A percentile compares a stretch with the other conserved stretches of the same genome.
Conservation (phyloP, 768 basidiomycete species). For the Sistotremastrum niveocremeum region DNA sequence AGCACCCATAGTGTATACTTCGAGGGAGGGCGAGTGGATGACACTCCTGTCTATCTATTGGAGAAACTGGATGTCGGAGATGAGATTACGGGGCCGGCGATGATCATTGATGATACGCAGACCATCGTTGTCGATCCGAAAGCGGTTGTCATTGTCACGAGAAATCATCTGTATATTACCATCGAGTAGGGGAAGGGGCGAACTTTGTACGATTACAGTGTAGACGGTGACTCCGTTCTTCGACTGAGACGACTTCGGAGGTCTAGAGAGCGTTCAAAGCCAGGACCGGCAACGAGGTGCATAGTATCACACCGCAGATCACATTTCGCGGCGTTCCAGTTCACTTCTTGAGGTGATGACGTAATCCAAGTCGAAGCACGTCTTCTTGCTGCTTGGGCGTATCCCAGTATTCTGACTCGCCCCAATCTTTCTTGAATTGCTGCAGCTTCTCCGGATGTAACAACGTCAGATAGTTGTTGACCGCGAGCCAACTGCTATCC, state of each 20-base stretch:
- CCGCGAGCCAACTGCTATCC: conserved; percentile 23
- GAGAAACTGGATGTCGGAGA: conserved; percentile 56
- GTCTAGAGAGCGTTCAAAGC: too few relatives aligned
- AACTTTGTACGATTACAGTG: too few relatives aligned
- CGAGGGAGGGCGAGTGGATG: conserved; percentile 60
- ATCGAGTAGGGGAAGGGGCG: conserved; percentile 16
- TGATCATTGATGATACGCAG: conserved; percentile 93
- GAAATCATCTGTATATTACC: conserved; percentile 50
- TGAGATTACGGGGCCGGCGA: conserved; percentile 68
- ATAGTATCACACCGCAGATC: too few relatives aligned
- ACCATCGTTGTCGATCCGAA: conserved; percentile 81
- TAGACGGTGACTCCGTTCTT: too few relatives aligned
- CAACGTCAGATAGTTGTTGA: conserved; percentile 10
- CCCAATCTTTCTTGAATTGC: too few relatives aligned
- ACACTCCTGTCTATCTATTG: conserved; percentile 72
- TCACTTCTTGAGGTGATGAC: too few relatives aligned
- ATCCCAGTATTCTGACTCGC: too few relatives aligned
- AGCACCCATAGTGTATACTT: conserved; percentile 64
- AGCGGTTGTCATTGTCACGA: conserved; percentile 50
- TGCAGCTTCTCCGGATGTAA: conserved; percentile 45
- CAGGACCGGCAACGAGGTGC: too few relatives aligned
- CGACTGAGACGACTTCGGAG: too few relatives aligned
- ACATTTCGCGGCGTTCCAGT: too few relatives aligned
- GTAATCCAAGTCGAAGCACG: too few relatives aligned
- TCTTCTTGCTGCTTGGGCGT: too few relatives aligned